Percentiles rank a stretch among this genome's conserved stretches.
Evolutionary conservation across 73 alveolate genomes (phyloP).

Genomic region (Paramecium primaurelia): DNA sequence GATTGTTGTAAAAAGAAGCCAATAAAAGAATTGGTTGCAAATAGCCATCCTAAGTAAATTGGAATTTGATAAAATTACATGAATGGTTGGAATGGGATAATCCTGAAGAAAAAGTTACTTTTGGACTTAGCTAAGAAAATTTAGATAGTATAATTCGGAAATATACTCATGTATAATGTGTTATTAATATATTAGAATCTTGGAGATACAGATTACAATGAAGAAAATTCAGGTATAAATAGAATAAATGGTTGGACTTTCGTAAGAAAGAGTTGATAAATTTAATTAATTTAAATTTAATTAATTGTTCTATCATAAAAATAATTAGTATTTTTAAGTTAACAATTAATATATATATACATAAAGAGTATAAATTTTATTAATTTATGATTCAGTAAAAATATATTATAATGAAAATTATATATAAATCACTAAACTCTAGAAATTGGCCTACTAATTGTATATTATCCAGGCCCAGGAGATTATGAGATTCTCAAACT

Average conservation of each 20-base stretch:
- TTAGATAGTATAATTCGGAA: not conserved
- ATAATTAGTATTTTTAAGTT: not conserved
- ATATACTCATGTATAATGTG: not conserved
- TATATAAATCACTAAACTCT: not conserved
- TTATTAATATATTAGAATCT: not conserved
- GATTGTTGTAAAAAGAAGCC: constrained; percentile 1
- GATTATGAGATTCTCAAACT: not conserved
- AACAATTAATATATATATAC: not conserved
- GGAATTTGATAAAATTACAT: not conserved
- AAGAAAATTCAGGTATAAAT: not conserved
- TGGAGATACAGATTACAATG: not conserved
- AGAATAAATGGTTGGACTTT: constrained; percentile 21
- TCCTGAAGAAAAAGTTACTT: not conserved
- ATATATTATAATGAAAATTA: not conserved
- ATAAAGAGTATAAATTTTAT: not conserved
- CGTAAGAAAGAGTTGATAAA: not conserved
- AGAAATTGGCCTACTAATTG: constrained; percentile 26
- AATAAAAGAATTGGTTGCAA: constrained; percentile 6
- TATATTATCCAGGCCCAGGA: constrained; percentile 4
- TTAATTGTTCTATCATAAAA: not conserved
- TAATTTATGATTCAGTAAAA: not conserved
- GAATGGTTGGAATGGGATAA: constrained; percentile 34
- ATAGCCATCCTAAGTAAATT: not conserved
- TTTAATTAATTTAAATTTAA: not conserved
- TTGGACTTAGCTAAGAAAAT: not conserved